Evolutionary conservation across 805 yeast species (phyloP), one percentile per base, ranked within the genome.

Genomic region (Metschnikowia matae): DNA sequence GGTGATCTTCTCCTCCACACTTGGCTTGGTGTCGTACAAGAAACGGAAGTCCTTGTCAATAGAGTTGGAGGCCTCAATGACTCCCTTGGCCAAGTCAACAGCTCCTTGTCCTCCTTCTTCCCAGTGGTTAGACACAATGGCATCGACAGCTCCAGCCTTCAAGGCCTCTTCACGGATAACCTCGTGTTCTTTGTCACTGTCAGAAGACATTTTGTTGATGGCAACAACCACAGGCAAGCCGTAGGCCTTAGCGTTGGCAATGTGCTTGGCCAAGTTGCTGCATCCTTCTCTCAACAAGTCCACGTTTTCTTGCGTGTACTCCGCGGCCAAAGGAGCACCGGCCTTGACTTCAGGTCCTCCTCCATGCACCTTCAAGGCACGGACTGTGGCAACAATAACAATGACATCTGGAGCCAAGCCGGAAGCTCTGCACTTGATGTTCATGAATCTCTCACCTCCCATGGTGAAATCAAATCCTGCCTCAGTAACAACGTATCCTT

Each of bases 281-380:
- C 87, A 83, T 54, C 95, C 95, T 46, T 73, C 77, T 59, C 77
- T 69, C 60, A 87, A 83, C 61, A 85, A 72, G 18, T 84, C 89
- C 55, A 82, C 75, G 68, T 86, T 83, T 66, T 87, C 95, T 59
- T 78, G 77, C 18, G 82, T 74, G 71, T 87, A 87, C 64, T 80
- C 92, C 32, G 80, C 73, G 54, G 92, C 89, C 65, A 87, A 76
- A 49, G 89, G 76, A 55, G 86, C 87, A 62, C 94, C 95, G 40
- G 95, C 89, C 69, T 85, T 87, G 50, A 87, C 92, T 61, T 85
- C 90, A 45, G 94, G 89, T 47, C 90, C 95, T 63, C 95, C 95
- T 65, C 95, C 95, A 65, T 87, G 95, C 44, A 87, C 82, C 69
- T 87, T 87, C 69, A 87, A 75, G 23, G 95, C 95, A 71, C 95